Conservation (phyloP, 2,329 filamentous ascomycete genomes). For the Canariomyces notabilis region DNA sequence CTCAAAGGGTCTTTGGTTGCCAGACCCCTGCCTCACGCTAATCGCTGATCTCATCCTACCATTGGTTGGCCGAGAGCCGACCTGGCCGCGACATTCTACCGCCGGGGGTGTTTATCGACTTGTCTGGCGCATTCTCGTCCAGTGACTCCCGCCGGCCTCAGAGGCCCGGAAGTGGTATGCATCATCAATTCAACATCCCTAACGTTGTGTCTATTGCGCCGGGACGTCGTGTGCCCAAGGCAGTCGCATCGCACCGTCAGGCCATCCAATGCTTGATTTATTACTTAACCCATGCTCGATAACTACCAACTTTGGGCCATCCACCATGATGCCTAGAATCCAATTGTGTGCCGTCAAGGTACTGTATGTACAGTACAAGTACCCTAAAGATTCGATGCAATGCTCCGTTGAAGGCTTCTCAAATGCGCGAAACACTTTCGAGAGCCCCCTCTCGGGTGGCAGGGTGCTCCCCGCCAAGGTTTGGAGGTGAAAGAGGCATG, state of each 20-base stretch:
- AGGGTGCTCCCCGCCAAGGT: background rate
- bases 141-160: slow-evolving; percentile 19
- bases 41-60: slow-evolving; percentile 4
- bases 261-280: slow-evolving; percentile 3
- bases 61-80: slow-evolving; percentile 23
- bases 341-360: background rate
- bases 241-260: slow-evolving; percentile 10
- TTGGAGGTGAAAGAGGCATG: background rate
- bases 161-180: slow-evolving; percentile 14
- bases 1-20: slow-evolving; percentile 8
- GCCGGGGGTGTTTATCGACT: slow-evolving; percentile 18
- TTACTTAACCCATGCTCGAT: background rate
- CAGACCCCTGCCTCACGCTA: slow-evolving; percentile 18
- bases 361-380: background rate
- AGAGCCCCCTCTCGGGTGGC: background rate
- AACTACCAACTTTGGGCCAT: background rate
- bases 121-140: slow-evolving; percentile 27
- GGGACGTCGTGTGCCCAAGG: slow-evolving; percentile 16
- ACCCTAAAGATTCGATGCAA: too few relatives aligned
- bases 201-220: slow-evolving; percentile 11
- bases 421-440: background rate
- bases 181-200: too few relatives aligned
- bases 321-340: background rate
- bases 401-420: background rate
- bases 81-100: slow-evolving; percentile 17